Base-by-base conservation (phyloP, 495 filamentous ascomycete species). In the Cladorrhinum samala region DNA sequence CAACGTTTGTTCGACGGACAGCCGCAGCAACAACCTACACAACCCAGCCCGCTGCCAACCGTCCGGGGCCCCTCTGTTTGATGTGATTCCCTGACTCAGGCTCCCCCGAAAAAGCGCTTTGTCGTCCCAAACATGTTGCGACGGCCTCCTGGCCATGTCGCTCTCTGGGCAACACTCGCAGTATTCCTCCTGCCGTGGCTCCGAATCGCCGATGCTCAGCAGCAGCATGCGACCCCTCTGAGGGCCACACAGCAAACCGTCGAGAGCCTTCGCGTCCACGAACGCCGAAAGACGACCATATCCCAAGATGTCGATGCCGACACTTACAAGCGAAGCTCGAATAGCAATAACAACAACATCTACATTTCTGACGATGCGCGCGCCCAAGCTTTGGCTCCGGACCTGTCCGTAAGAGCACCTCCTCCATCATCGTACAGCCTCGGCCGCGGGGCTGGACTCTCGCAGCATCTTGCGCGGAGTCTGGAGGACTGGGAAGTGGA, bases 401-500 rank as follows among this genome's bases (percentile, higher is more conserved):
- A 88, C 74, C 73, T 77, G 70, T 72, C 85, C 85, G 87, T 91
- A 77, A 79, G 85, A 90, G 87, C 87, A 85, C 84, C 83, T 63
- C 78, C 69, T 72, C 64, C 81, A 82, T 82, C 82, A 77, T 75
- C 77, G 77, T 75, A 79, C 77, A 67, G 79, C 80, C 73, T 67
- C 49, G 63, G 56, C 62, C 54, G 64, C 57, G 72, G 69, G 66
- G 83, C 82, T 69, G 89, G 85, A 68, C 79, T 91, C 68, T 70
- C 72, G 67, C 79, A 85, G 74, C 82, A 87, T 82, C 83, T 81
- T 82, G 91, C 91, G 89, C 91, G 91, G 82, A 91, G 84, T 72
- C 72, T 97, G 79, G 86, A 94, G 81, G 93, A 96, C 67, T 97
- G 91, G 91, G 89, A 96, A 83, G 91, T 96, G 73, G 92, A 97